A percentile compares a stretch with the other conserved stretches of the same genome.
These are phyloP conservation scores for Citeromyces matritensis DNA, from an alignment of 805 yeast species.

Conservation along the genomic window DNA sequence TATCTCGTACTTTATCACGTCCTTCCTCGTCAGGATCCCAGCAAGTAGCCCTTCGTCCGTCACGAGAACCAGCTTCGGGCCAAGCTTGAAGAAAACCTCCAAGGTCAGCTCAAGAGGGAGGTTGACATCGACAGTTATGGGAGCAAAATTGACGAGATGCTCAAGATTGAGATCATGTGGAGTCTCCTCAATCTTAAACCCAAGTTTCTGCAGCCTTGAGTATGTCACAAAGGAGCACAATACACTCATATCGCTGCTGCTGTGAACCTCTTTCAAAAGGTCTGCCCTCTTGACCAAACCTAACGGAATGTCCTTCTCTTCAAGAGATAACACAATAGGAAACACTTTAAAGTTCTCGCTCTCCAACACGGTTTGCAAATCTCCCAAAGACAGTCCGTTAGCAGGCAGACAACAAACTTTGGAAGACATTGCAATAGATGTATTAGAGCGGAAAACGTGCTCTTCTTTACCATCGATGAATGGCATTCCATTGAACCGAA, in stretches of 20 bases:
- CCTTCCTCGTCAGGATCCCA: slow-evolving; percentile 82
- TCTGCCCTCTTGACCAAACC: slow-evolving; percentile 32
- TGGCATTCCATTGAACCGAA: slow-evolving; percentile 78
- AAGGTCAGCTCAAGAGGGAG: slow-evolving; percentile 46
- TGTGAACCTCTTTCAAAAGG: slow-evolving; percentile 14
- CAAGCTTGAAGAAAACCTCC: slow-evolving; percentile 61
- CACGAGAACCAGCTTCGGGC: slow-evolving; percentile 63
- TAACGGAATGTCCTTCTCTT: slow-evolving; percentile 18
- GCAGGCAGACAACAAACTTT: slow-evolving; percentile 21
- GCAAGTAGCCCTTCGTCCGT: slow-evolving; percentile 42
- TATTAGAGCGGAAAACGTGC: slow-evolving; percentile 33
- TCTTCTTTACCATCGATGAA: slow-evolving; percentile 61
- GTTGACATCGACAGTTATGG: slow-evolving; percentile 38
- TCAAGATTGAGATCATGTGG: slow-evolving; percentile 11
- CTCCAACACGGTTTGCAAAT: slow-evolving; percentile 16
- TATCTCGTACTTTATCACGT: slow-evolving; percentile 49
- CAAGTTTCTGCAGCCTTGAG: slow-evolving; percentile 1
- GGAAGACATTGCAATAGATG: slow-evolving; percentile 49
- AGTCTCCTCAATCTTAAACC: slow-evolving; percentile 1
- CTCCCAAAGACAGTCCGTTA: slow-evolving; percentile 15
- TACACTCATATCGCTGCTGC: slow-evolving; percentile 7
- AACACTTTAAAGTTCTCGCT: slow-evolving; percentile 26
- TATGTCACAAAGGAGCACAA: slow-evolving; percentile 8
- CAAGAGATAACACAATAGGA: slow-evolving; percentile 32
- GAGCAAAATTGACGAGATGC: slow-evolving; percentile 32